Evolutionary conservation across 148 eudicot species (phyloP).

Genomic region (Chenopodium formosanum): DNA sequence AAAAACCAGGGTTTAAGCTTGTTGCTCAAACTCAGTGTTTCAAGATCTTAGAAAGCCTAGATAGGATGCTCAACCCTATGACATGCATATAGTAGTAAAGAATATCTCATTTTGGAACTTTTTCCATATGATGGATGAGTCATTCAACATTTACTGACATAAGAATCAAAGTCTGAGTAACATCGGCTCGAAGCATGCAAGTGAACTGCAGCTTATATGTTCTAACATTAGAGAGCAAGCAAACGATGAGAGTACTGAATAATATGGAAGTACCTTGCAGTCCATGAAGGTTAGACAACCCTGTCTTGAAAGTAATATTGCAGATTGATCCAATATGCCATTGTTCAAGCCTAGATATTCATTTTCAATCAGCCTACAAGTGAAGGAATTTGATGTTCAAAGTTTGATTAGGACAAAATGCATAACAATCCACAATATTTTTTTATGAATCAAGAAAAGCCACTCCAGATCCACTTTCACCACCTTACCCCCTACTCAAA

Average conservation of each 20-base stretch:
- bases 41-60: no score
- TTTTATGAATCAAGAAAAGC: not conserved
- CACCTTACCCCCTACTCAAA: not conserved
- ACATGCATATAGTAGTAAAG: no score
- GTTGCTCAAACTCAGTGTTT: not conserved
- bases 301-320: constrained; percentile 76
- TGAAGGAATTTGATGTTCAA: constrained; percentile 11
- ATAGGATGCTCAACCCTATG: not conserved
- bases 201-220: not conserved
- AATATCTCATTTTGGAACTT: not conserved
- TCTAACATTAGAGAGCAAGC: not conserved
- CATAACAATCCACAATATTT: not conserved
- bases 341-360: constrained; percentile 86
- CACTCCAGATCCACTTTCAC: not conserved
- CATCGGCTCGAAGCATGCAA: not conserved
- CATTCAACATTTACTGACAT: not conserved
- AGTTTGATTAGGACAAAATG: constrained; percentile 9
- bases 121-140: not conserved
- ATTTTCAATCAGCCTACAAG: constrained; percentile 84
- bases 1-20: not conserved
- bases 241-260: not conserved
- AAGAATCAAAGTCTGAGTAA: not conserved
- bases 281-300: constrained; percentile 95
- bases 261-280: constrained; percentile 71
- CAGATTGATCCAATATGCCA: constrained; percentile 98